Conservation (phyloP, 805 yeast genomes). For the Metschnikowia matae region DNA sequence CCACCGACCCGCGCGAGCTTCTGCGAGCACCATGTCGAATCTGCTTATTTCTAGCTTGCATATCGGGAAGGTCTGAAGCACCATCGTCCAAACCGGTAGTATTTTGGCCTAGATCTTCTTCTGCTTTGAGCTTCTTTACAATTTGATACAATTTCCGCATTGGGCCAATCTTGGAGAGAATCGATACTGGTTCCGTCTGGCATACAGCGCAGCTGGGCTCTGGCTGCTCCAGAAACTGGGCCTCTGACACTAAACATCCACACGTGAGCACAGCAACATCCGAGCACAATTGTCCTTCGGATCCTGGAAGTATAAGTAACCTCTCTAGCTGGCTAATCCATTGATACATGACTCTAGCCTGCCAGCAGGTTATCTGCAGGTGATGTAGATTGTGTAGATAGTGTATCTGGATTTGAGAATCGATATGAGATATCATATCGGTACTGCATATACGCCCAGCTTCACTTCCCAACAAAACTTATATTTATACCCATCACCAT, state of each 20-base stretch:
- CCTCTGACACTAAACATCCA: constrained; percentile 40
- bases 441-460: background rate
- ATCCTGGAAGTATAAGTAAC: constrained; percentile 25
- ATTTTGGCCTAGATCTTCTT: background rate
- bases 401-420: background rate
- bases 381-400: background rate
- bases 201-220: constrained; percentile 25
- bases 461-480: background rate
- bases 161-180: constrained; percentile 30
- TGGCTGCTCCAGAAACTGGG: constrained; percentile 16
- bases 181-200: constrained; percentile 13
- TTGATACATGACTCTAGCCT: background rate
- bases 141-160: constrained; percentile 31
- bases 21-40: constrained; percentile 10
- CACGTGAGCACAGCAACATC: constrained; percentile 39
- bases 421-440: background rate
- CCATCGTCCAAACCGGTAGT: background rate
- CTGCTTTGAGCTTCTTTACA: constrained; percentile 11
- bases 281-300: constrained; percentile 14
- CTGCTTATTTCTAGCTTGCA: background rate
- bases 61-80: background rate
- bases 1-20: constrained; percentile 4
- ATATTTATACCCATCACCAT: background rate
- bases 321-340: constrained; percentile 18
- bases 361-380: background rate